phyloP scores from a whole-genome alignment of 208 protist genomes.

The Trypanosoma rangeli region DNA sequence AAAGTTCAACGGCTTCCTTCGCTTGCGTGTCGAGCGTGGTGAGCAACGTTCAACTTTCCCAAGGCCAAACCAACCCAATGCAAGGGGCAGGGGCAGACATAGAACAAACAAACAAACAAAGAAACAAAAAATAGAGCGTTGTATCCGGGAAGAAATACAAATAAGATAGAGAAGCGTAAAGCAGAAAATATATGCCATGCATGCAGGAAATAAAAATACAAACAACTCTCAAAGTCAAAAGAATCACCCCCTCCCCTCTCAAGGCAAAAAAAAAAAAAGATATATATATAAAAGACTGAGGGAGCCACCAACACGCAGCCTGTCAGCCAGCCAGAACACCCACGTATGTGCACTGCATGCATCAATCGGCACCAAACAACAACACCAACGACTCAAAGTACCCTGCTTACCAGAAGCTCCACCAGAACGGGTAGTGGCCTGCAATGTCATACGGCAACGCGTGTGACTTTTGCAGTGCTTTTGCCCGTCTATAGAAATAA shows the following conservation, averaged over 20 bases:
- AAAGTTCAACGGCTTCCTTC: neutral
- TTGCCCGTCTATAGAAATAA: conserved; percentile 55
- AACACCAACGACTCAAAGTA: conserved; percentile 7
- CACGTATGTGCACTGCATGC: neutral
- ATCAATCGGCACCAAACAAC: neutral
- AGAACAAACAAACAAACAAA: neutral
- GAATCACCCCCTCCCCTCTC: neutral
- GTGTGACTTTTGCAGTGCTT: conserved; percentile 51
- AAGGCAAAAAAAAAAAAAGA: no score
- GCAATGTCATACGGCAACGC: conserved; percentile 73
- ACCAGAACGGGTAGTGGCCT: conserved; percentile 77
- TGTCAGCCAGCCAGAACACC: no score
- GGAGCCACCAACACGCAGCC: no score
- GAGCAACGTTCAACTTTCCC: neutral
- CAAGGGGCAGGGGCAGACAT: no score
- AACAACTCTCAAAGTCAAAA: neutral
- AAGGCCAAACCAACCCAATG: neutral
- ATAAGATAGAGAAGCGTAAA: neutral
- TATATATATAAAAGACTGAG: no score
- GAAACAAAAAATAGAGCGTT: neutral
- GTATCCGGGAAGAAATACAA: conserved; percentile 1
- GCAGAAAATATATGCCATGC: neutral
- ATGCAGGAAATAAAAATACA: neutral
- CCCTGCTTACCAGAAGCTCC: conserved; percentile 64
- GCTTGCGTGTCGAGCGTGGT: no score